These are phyloP conservation scores for Bifiguratus adelaidae DNA, from an alignment of 192 early-diverging fungal species.

Conservation along the genomic window DNA sequence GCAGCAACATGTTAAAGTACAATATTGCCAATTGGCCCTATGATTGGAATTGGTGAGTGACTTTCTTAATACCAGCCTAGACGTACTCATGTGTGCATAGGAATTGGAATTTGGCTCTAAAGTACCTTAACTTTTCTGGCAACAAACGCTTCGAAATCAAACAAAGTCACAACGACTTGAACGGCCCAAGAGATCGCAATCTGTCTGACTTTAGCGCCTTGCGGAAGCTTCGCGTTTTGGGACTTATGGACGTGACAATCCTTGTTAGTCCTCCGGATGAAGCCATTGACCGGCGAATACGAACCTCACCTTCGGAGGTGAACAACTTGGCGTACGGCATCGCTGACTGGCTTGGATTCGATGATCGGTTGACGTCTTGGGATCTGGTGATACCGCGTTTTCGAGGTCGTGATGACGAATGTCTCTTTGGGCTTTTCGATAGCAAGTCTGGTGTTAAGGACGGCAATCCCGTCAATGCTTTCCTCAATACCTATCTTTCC, in stretches of 20 bases:
- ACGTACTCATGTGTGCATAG: too few species aligned
- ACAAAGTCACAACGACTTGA: conserved; percentile 37
- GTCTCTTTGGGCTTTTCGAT: conserved; percentile 82
- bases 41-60: conserved; percentile 84
- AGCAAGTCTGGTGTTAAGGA: conserved; percentile 42
- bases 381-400: conserved; percentile 81
- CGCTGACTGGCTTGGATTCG: conserved; percentile 62
- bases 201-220: conserved; percentile 71
- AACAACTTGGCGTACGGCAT: conserved; percentile 81
- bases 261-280: conserved; percentile 75
- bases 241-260: conserved; percentile 87
- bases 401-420: conserved; percentile 77
- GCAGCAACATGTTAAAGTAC: conserved; percentile 82
- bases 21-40: conserved; percentile 93
- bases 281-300: conserved; percentile 64
- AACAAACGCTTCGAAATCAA: conserved; percentile 87
- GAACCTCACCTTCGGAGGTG: conserved; percentile 72
- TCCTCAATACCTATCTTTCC: conserved; percentile 62
- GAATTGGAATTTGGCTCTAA: conserved; percentile 85
- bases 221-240: conserved; percentile 66
- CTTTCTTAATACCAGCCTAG: too few species aligned
- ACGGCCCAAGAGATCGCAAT: conserved; percentile 30
- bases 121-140: conserved; percentile 84
- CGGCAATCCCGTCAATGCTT: conserved; percentile 44
- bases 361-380: conserved; percentile 67